phyloP scores from a whole-genome alignment of 306 rosid genomes.

The Argentina anserina region DNA sequence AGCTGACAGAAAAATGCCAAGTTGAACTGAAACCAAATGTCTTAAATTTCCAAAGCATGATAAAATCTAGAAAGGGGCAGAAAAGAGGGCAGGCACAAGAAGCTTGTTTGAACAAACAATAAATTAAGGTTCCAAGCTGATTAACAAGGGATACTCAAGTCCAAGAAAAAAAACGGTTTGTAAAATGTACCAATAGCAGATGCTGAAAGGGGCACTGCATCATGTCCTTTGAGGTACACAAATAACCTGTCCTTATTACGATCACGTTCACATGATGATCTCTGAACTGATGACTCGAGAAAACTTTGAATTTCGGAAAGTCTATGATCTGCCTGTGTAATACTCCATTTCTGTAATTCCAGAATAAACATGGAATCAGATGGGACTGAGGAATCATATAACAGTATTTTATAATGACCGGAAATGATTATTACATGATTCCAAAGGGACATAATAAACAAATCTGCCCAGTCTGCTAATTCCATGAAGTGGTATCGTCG shows the following conservation, averaged over 20 bases:
- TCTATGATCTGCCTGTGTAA: slow-evolving; percentile 68
- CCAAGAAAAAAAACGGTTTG: neutral
- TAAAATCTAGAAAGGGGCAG: slow-evolving; percentile 2
- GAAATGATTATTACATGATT: slow-evolving; percentile 46
- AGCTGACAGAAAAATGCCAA: neutral
- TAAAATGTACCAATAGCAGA: slow-evolving; percentile 54
- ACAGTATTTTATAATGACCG: slow-evolving; percentile 7
- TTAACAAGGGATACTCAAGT: neutral
- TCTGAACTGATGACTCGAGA: slow-evolving; percentile 84
- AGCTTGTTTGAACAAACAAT: neutral
- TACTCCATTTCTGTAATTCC: slow-evolving; percentile 74
- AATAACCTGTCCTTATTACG: slow-evolving; percentile 69
- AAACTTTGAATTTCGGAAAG: slow-evolving; percentile 85
- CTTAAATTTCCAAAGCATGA: slow-evolving; percentile 5
- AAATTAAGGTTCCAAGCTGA: neutral
- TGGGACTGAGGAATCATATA: slow-evolving; percentile 14
- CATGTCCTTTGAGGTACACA: slow-evolving; percentile 75
- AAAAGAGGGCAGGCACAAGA: neutral
- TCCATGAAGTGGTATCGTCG: slow-evolving; percentile 94
- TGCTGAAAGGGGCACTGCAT: slow-evolving; percentile 59
- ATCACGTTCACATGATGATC: slow-evolving; percentile 83
- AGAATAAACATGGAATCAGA: slow-evolving; percentile 25
- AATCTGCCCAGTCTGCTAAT: slow-evolving; percentile 93
- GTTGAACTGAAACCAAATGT: neutral
- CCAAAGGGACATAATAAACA: slow-evolving; percentile 86